A percentile compares a stretch with the other conserved stretches of the same genome.
phyloP scores from a whole-genome alignment of 257 asterid genomes.

The Ajuga chamaepitys region DNA sequence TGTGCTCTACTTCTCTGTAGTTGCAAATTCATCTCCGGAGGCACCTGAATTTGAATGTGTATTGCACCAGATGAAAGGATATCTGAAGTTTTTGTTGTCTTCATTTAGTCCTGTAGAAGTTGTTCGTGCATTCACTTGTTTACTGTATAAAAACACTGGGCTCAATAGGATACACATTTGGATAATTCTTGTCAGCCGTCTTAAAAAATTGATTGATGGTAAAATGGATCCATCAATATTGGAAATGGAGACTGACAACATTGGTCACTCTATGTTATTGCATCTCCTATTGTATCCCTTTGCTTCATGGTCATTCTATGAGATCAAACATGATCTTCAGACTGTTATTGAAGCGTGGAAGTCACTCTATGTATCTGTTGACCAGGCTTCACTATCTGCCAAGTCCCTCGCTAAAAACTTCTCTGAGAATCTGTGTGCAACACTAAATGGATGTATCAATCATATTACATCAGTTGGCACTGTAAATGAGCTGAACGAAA shows the following conservation, averaged over 20 bases:
- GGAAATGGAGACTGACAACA: conserved; percentile 27
- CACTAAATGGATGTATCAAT: conserved; percentile 36
- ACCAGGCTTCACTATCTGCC: conserved; percentile 24
- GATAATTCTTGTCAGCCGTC: conserved; percentile 44
- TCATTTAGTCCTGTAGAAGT: conserved; percentile 43
- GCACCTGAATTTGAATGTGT: conserved; percentile 28
- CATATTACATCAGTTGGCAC: conserved; percentile 18
- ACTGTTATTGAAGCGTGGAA: conserved; percentile 44
- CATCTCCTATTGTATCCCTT: conserved; percentile 57
- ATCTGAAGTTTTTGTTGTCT: conserved; percentile 36
- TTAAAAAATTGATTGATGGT: conserved; percentile 35
- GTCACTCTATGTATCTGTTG: conserved; percentile 37
- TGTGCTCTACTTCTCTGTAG: conserved; percentile 42
- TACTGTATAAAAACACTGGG: conserved; percentile 30
- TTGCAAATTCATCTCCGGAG: conserved; percentile 24
- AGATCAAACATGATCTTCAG: conserved; percentile 28
- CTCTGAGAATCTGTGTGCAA: conserved; percentile 40
- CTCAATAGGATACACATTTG: conserved; percentile 38
- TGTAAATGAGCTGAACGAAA: conserved; percentile 26
- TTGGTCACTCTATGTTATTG: conserved; percentile 29
- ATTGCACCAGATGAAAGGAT: conserved; percentile 30
- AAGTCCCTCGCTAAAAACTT: conserved; percentile 27
- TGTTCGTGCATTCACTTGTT: conserved; percentile 35
- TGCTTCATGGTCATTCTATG: conserved; percentile 30
- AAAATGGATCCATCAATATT: conserved; percentile 17